Conservation (phyloP, 768 basidiomycete species). For the Hydnomerulius pinastri region DNA sequence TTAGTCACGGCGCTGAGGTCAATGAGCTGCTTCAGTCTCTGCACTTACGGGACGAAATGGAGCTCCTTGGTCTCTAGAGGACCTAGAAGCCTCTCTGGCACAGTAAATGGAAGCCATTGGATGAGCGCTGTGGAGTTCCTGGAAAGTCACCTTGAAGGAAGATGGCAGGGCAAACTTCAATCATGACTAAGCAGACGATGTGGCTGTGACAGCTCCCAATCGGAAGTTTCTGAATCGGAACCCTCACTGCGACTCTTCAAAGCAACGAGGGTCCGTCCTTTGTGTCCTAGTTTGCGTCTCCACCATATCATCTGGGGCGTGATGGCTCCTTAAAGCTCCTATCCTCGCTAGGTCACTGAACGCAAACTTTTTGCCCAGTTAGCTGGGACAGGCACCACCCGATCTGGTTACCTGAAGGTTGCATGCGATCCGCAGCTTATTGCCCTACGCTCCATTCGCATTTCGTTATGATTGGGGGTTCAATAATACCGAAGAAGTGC, state of each 20-base stretch:
- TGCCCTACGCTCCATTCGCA: background rate
- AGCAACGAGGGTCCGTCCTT: background rate
- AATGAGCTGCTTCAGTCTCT: background rate
- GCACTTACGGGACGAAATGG: constrained; percentile 16
- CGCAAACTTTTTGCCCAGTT: background rate
- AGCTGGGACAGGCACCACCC: background rate
- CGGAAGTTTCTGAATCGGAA: too few relatives aligned
- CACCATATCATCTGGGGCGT: background rate
- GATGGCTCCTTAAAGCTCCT: background rate
- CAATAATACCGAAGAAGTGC: background rate
- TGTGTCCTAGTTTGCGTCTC: background rate
- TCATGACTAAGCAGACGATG: constrained; percentile 30
- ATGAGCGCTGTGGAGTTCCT: constrained; percentile 6
- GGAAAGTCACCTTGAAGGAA: constrained; percentile 21
- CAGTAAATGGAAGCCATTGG: constrained; percentile 1
- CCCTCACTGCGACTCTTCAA: too few relatives aligned
- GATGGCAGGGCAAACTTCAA: background rate
- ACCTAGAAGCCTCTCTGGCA: constrained; percentile 2
- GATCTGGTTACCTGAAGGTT: background rate
- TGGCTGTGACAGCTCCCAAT: too few relatives aligned
- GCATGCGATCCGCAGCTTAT: background rate
- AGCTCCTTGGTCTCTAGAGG: constrained; percentile 5
- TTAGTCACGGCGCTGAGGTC: background rate
- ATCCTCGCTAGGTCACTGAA: background rate
- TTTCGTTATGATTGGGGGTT: background rate